Evolutionary conservation across 495 filamentous ascomycete genomes (phyloP).

Genomic region (Penicillium verhagenii): DNA sequence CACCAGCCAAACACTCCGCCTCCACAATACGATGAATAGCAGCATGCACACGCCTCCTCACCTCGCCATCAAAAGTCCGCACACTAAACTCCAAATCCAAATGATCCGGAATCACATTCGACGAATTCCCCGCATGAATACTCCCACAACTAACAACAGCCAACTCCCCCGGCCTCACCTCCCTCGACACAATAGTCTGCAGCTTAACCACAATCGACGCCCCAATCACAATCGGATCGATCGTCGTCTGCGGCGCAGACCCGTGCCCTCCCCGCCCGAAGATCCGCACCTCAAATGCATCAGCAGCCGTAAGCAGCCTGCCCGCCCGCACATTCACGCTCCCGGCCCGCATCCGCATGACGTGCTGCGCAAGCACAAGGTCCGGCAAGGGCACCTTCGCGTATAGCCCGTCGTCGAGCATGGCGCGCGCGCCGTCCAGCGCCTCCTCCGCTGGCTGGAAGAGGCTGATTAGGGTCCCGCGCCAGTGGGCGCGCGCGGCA

Average conservation of each 20-base stretch:
- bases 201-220: constrained; percentile 51
- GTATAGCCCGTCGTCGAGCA: constrained; percentile 63
- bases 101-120: constrained; percentile 55
- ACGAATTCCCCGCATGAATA: constrained; percentile 49
- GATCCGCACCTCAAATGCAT: constrained; percentile 43
- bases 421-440: constrained; percentile 54
- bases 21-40: constrained; percentile 53
- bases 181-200: constrained; percentile 55
- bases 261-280: constrained; percentile 56
- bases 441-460: constrained; percentile 65
- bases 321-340: constrained; percentile 32
- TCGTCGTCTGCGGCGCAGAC: constrained; percentile 45
- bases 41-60: constrained; percentile 41
- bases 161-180: constrained; percentile 48
- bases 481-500: constrained; percentile 44
- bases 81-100: constrained; percentile 50
- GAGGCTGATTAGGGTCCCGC: constrained; percentile 54
- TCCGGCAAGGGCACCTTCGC: constrained; percentile 49
- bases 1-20: constrained; percentile 50
- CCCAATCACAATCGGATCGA: constrained; percentile 60
- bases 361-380: constrained; percentile 58
- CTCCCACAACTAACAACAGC: constrained; percentile 55
- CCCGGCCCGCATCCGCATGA: constrained; percentile 46
- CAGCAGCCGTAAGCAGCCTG: constrained; percentile 35
- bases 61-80: constrained; percentile 37